Conservation (phyloP, 306 rosid genomes). For the Gillenia trifoliata region DNA sequence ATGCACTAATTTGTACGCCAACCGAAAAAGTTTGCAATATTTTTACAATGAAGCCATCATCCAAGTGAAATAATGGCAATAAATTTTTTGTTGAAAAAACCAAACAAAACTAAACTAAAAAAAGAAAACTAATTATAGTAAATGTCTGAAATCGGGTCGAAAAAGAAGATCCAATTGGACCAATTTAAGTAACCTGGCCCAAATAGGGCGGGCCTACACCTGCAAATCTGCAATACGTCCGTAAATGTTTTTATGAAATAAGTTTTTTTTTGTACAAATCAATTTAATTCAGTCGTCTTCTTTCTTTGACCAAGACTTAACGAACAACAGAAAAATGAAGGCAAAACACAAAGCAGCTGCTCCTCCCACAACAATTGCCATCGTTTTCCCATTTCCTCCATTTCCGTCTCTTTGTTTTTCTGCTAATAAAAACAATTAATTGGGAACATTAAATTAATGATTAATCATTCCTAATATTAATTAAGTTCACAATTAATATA, state of each 20-base stretch:
- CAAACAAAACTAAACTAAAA: neutral
- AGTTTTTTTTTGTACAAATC: neutral
- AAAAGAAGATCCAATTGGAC: neutral
- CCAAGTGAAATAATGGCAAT: neutral
- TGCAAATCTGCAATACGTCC: neutral
- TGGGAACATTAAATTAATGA: neutral
- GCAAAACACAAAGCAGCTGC: constrained; percentile 41
- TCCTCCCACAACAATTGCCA: constrained; percentile 63
- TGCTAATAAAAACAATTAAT: neutral
- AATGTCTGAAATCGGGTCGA: too few species aligned
- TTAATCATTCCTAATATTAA: too few species aligned
- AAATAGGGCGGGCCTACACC: neutral
- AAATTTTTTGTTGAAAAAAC: too few species aligned
- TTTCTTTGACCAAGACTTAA: constrained; percentile 50
- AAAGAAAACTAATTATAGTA: too few species aligned
- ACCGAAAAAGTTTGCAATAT: neutral
- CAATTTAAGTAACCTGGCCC: neutral
- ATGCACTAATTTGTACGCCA: neutral
- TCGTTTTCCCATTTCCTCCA: constrained; percentile 5
- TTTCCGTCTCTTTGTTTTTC: constrained; percentile 9
- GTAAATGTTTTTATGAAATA: neutral
- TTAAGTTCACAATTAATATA: too few species aligned
- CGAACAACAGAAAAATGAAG: constrained; percentile 28
- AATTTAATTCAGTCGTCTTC: constrained; percentile 23
- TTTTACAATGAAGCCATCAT: neutral